Evolutionary conservation across 306 rosid genomes (phyloP).

Genomic region (Arachis hypogaea): DNA sequence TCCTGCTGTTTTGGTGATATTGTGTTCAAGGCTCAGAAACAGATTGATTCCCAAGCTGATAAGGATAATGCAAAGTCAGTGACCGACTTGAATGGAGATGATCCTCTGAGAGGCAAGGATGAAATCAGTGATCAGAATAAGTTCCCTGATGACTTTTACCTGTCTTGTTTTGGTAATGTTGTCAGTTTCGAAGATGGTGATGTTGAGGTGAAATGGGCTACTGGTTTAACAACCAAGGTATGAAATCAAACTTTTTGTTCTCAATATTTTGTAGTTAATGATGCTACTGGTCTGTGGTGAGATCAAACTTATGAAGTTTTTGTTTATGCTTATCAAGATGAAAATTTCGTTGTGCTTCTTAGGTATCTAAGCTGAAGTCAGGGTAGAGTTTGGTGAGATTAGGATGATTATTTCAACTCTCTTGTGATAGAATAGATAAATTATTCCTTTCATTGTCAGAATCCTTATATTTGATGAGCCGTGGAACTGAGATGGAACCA

Average conservation of each 20-base stretch:
- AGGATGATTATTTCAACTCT: constrained; percentile 5
- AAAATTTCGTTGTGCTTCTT: neutral
- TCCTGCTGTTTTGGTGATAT: constrained; percentile 79
- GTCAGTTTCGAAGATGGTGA: constrained; percentile 67
- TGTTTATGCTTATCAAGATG: neutral
- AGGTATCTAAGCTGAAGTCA: neutral
- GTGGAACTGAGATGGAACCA: neutral
- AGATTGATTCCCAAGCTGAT: constrained; percentile 54
- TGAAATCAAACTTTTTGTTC: constrained; percentile 10
- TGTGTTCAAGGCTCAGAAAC: constrained; percentile 71
- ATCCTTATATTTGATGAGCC: constrained; percentile 16
- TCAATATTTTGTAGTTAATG: constrained; percentile 32
- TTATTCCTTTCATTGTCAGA: constrained; percentile 19
- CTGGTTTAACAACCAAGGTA: constrained; percentile 77
- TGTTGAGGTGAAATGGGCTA: constrained; percentile 95
- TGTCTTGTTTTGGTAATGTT: constrained; percentile 72
- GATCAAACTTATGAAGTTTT: constrained; percentile 1
- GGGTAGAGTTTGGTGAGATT: neutral
- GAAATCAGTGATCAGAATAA: constrained; percentile 42
- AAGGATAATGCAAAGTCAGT: constrained; percentile 41
- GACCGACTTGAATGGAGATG: constrained; percentile 44
- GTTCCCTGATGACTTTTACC: constrained; percentile 50
- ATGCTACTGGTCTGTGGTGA: constrained; percentile 31
- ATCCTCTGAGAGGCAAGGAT: constrained; percentile 42
- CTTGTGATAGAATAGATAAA: constrained; percentile 1